Conservation (phyloP, 176 grass and related monocot species). For the Ampelocalamus luodianensis region DNA sequence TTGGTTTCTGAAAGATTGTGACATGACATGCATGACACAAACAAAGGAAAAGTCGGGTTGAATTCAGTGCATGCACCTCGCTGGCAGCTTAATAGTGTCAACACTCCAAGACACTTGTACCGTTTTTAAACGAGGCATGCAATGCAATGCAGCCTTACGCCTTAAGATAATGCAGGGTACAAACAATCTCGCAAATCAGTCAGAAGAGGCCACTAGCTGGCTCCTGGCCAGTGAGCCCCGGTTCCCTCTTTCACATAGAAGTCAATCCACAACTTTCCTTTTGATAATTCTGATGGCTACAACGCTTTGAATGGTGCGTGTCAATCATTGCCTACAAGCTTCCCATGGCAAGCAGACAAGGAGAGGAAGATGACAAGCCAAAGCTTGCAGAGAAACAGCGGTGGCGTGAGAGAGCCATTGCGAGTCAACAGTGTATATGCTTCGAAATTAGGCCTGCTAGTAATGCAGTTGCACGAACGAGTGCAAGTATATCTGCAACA, state of each 20-base stretch:
- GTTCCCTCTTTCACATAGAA: background rate
- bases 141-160: background rate
- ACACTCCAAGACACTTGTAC: background rate
- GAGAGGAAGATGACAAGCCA: background rate
- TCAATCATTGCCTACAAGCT: conserved; percentile 37
- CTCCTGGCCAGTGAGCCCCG: background rate
- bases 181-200: conserved; percentile 31
- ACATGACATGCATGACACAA: conserved; percentile 4
- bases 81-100: background rate
- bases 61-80: background rate
- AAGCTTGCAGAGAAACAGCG: background rate
- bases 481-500: background rate
- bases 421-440: background rate
- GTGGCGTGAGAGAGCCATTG: background rate
- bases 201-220: background rate
- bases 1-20: conserved; percentile 9
- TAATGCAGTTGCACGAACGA: background rate
- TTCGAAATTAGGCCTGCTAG: background rate
- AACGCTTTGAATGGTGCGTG: background rate
- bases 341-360: conserved; percentile 36
- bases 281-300: background rate
- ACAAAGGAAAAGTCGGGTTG: background rate
- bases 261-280: conserved; percentile 34
- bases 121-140: background rate
- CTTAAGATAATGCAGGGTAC: background rate